These are phyloP conservation scores for Xylariaceae sp. DNA, from an alignment of 2,329 filamentous ascomycete species.

Conservation along the genomic window DNA sequence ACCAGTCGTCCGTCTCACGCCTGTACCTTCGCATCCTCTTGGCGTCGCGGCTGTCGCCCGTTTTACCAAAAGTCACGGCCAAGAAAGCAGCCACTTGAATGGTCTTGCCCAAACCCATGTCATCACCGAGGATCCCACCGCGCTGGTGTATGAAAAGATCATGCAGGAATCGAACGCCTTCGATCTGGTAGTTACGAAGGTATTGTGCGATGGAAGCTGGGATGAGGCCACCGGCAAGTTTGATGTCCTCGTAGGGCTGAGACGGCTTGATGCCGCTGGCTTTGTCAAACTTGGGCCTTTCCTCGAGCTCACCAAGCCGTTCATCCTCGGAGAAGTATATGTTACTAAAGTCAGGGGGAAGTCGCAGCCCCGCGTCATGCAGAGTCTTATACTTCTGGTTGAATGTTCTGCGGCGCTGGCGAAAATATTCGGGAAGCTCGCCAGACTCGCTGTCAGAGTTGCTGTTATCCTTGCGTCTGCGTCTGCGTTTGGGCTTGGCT, in stretches of 20 bases:
- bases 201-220: conserved; percentile 89
- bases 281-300: conserved; percentile 66
- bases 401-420: conserved; percentile 65
- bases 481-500: conserved; percentile 18
- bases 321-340: conserved; percentile 75
- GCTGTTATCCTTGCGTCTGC: conserved; percentile 31
- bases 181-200: conserved; percentile 85
- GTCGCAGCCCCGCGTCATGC: conserved; percentile 65
- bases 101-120: conserved; percentile 97
- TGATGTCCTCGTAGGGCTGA: conserved; percentile 71
- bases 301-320: conserved; percentile 56
- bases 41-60: conserved; percentile 77
- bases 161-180: conserved; percentile 82
- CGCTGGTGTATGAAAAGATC: conserved; percentile 86
- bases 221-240: conserved; percentile 74
- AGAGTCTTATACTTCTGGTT: conserved; percentile 59
- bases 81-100: conserved; percentile 94
- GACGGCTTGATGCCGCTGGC: conserved; percentile 59
- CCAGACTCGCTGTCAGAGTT: conserved; percentile 39
- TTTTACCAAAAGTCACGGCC: conserved; percentile 90
- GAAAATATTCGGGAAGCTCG: conserved; percentile 69
- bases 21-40: conserved; percentile 88
- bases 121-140: conserved; percentile 87
- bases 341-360: conserved; percentile 75
- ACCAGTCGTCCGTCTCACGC: conserved; percentile 64